Percentiles rank a stretch among this genome's conserved stretches.
These are phyloP conservation scores for Saposhnikovia divaricata DNA, from an alignment of 129 eudicot species.

Conservation along the genomic window DNA sequence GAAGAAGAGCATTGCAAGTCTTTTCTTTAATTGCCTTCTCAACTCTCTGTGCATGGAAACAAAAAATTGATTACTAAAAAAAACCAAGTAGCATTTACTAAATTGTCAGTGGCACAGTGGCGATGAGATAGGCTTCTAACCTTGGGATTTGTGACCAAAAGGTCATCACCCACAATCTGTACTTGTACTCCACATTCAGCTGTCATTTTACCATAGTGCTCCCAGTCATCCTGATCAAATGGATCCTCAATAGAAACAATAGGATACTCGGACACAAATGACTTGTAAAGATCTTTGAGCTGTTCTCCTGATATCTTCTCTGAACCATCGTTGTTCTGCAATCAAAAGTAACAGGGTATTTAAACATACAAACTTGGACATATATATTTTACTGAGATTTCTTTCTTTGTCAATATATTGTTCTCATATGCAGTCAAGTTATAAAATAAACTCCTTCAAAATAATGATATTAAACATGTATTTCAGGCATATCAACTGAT, in stretches of 20 bases:
- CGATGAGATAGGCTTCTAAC: conserved; percentile 21
- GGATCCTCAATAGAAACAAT: conserved; percentile 96
- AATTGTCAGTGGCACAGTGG: not conserved
- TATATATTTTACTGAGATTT: not conserved
- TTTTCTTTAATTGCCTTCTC: conserved; percentile 83
- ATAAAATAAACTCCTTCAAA: not conserved
- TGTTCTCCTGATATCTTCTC: conserved; percentile 86
- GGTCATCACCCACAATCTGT: conserved; percentile 97
- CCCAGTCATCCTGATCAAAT: conserved; percentile 99
- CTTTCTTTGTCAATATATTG: not conserved
- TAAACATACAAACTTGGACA: not conserved
- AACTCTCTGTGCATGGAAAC: conserved; percentile 55
- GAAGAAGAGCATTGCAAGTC: conserved; percentile 94
- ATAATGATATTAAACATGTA: not conserved
- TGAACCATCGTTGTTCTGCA: conserved; percentile 74
- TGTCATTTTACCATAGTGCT: conserved; percentile 69
- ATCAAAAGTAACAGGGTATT: not conserved
- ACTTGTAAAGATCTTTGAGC: conserved; percentile 88
- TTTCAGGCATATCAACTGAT: too few species aligned
- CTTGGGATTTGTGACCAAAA: conserved; percentile 97
- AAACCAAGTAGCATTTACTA: not conserved
- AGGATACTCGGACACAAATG: conserved; percentile 78
- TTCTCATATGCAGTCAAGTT: not conserved
- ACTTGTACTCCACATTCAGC: conserved; percentile 73
- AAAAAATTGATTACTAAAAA: not conserved